phyloP scores from a whole-genome alignment of 1,284 basidiomycete genomes.

The Trichosporon ovoides region DNA sequence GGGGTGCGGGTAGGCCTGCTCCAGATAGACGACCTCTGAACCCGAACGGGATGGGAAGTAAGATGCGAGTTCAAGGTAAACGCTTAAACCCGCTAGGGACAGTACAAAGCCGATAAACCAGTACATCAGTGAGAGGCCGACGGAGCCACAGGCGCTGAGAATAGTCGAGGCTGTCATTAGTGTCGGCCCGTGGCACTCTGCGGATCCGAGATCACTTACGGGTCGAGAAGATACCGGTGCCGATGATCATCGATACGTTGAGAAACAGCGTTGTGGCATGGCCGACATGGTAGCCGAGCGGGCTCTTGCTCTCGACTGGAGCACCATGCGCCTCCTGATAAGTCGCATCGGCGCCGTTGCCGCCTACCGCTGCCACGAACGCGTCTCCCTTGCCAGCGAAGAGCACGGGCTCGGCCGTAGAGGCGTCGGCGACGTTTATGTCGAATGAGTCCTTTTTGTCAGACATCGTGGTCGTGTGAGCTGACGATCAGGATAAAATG shows the following conservation, averaged over 20 bases:
- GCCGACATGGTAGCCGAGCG: constrained; percentile 25
- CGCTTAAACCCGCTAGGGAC: constrained; percentile 23
- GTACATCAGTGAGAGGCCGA: constrained; percentile 27
- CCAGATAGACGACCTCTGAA: constrained; percentile 33
- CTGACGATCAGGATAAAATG: not conserved
- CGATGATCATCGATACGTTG: constrained; percentile 27
- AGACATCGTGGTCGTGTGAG: not conserved
- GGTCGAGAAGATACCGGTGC: constrained; percentile 29
- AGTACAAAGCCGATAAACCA: constrained; percentile 30
- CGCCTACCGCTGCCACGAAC: constrained; percentile 18
- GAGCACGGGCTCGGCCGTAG: not conserved
- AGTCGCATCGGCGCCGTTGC: constrained; percentile 15
- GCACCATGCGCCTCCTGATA: constrained; percentile 26
- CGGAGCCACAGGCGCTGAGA: constrained; percentile 19
- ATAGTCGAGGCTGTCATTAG: constrained; percentile 19
- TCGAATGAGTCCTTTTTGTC: not conserved
- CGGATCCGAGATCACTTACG: constrained; percentile 15
- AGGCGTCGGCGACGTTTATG: not conserved
- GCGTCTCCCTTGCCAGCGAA: not conserved
- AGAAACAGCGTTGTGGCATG: constrained; percentile 21
- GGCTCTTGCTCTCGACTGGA: constrained; percentile 22
- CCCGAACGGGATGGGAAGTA: constrained; percentile 32
- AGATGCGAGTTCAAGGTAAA: constrained; percentile 28
- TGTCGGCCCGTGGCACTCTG: not conserved
- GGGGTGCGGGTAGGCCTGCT: constrained; percentile 30